Conservation (phyloP, 345 rosid genomes). For the Salix exigua region DNA sequence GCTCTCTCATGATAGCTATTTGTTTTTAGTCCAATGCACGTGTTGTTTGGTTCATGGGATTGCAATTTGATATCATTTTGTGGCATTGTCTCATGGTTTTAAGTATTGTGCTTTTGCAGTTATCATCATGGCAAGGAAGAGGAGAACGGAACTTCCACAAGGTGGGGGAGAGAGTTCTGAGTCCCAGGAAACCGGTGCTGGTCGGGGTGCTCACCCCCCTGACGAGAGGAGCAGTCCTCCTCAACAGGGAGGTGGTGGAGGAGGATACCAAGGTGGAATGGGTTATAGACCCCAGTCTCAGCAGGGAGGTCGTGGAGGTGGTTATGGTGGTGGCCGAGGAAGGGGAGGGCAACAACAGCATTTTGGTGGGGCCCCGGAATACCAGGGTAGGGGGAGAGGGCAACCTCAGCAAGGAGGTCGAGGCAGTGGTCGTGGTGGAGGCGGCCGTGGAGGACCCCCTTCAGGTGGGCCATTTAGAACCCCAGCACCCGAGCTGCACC, state of each 20-base stretch:
- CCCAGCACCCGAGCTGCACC: conserved; percentile 93
- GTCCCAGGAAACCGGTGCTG: conserved; percentile 38
- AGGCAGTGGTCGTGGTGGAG: conserved; percentile 34
- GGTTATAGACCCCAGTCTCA: conserved; percentile 54
- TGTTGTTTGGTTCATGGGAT: not conserved
- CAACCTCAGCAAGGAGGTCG: conserved; percentile 62
- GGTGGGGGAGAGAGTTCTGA: conserved; percentile 69
- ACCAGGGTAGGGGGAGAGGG: conserved; percentile 78
- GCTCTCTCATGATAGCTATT: not conserved
- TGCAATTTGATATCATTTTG: not conserved
- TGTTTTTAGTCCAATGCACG: not conserved
- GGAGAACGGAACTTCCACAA: conserved; percentile 49
- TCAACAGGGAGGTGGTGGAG: conserved; percentile 40
- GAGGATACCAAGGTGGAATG: conserved; percentile 55
- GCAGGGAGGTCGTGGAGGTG: conserved; percentile 55
- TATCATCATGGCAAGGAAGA: conserved; percentile 73
- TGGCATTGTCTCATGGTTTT: not conserved
- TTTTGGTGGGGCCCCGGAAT: conserved; percentile 50
- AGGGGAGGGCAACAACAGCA: conserved; percentile 54
- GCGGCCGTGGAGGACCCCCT: conserved; percentile 50
- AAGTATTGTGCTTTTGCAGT: conserved; percentile 15
- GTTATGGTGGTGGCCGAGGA: conserved; percentile 48
- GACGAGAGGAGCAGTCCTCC: conserved; percentile 36
- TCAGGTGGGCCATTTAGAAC: conserved; percentile 56
- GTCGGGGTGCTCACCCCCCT: conserved; percentile 50